Evolutionary conservation across 2,329 filamentous ascomycete genomes (phyloP).

Genomic region (Rutstroemia sydowiana): DNA sequence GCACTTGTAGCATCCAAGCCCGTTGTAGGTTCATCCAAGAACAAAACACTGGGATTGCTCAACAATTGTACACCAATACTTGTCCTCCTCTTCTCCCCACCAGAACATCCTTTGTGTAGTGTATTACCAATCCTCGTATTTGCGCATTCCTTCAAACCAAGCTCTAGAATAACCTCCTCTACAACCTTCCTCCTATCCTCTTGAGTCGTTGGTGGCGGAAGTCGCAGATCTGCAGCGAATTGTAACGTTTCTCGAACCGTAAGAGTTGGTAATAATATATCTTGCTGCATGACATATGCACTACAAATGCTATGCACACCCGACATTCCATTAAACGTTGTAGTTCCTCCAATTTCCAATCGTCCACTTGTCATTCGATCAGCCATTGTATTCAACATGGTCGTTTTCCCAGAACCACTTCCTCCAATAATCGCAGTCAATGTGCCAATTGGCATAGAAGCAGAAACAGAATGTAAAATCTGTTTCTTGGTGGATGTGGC

Average conservation of each 20-base stretch:
- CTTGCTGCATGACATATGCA: constrained; percentile 71
- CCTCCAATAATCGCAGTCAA: constrained; percentile 71
- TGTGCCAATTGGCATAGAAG: constrained; percentile 56
- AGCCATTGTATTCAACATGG: constrained; percentile 63
- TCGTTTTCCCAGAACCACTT: constrained; percentile 67
- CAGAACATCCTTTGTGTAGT: constrained; percentile 67
- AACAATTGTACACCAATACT: constrained; percentile 73
- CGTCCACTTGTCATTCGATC: constrained; percentile 54
- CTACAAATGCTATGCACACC: constrained; percentile 49
- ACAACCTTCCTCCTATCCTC: constrained; percentile 57
- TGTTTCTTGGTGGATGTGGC: constrained; percentile 35
- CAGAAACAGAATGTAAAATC: constrained; percentile 57
- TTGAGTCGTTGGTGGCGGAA: constrained; percentile 54
- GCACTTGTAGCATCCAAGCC: constrained; percentile 72
- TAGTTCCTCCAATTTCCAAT: constrained; percentile 44
- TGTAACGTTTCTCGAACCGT: constrained; percentile 69
- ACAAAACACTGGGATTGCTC: constrained; percentile 71
- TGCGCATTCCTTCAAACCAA: constrained; percentile 71
- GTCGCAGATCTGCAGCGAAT: constrained; percentile 64
- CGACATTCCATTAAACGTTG: constrained; percentile 53
- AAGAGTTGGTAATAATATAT: constrained; percentile 63
- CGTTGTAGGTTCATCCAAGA: constrained; percentile 73
- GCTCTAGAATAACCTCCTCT: constrained; percentile 68
- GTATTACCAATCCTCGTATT: constrained; percentile 66
- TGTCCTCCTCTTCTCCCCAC: constrained; percentile 69